These are phyloP conservation scores for Colletotrichum truncatum DNA, from an alignment of 2,329 filamentous ascomycete species.

Conservation along the genomic window DNA sequence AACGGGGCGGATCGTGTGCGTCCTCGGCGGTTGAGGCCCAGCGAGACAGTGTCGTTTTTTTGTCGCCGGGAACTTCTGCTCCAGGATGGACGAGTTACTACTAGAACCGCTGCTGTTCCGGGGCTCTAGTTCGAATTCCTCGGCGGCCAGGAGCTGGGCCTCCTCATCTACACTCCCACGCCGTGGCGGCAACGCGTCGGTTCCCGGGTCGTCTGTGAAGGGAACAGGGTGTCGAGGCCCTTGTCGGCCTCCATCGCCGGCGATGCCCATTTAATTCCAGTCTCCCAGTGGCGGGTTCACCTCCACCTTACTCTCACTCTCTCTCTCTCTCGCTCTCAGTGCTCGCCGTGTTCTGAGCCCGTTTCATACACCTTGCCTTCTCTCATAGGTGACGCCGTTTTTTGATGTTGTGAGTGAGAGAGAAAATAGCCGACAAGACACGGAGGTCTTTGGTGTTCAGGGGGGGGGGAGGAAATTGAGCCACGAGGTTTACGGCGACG, in stretches of 20 bases:
- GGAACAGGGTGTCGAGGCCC: slow-evolving; percentile 1
- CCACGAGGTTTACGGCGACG: slow-evolving; percentile 3
- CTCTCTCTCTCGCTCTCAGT: not conserved
- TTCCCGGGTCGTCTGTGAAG: slow-evolving; percentile 20
- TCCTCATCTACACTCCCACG: slow-evolving; percentile 15
- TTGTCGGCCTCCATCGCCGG: slow-evolving; percentile 9
- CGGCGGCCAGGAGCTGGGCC: slow-evolving; percentile 8
- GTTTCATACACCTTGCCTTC: too few relatives aligned
- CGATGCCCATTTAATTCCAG: slow-evolving; percentile 7
- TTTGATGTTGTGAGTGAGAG: too few relatives aligned
- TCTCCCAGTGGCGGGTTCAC: not conserved
- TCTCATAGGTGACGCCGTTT: too few relatives aligned
- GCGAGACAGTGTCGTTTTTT: slow-evolving; percentile 18
- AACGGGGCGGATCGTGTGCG: slow-evolving; percentile 12
- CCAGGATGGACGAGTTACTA: slow-evolving; percentile 9
- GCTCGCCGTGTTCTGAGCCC: too few relatives aligned
- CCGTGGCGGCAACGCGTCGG: slow-evolving; percentile 3
- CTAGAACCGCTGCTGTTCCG: slow-evolving; percentile 13
- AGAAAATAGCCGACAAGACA: not conserved
- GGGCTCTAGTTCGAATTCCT: slow-evolving; percentile 21
- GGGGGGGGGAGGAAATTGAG: not conserved
- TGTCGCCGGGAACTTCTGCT: slow-evolving; percentile 21
- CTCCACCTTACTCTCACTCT: not conserved
- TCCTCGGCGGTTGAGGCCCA: slow-evolving; percentile 21
- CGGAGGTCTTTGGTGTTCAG: not conserved